A percentile compares a stretch with the other conserved stretches of the same genome.
Evolutionary conservation across 2,329 filamentous ascomycete genomes (phyloP).

Genomic region (Epichloe typhina): DNA sequence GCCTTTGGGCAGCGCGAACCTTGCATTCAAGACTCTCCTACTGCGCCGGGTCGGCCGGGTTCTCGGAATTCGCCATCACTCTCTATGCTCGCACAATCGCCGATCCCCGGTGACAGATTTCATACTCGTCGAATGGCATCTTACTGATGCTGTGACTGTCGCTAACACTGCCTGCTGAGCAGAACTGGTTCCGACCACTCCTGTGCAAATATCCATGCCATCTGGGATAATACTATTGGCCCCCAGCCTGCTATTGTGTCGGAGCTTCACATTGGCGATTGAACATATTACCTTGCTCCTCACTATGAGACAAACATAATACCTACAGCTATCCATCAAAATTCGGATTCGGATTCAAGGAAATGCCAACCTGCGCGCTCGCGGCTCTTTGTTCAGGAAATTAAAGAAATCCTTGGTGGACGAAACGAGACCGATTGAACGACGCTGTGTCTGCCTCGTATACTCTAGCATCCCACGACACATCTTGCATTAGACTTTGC

Average conservation of each 20-base stretch:
- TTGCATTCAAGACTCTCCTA: conserved; percentile 47
- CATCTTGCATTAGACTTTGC: neutral
- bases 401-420: neutral
- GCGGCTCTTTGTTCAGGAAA: neutral
- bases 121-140: conserved; percentile 50
- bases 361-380: neutral
- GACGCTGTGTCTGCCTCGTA: neutral
- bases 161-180: conserved; percentile 15
- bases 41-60: conserved; percentile 32
- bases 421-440: neutral
- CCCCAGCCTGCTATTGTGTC: conserved; percentile 1
- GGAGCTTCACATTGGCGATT: neutral
- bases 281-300: neutral
- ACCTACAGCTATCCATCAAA: neutral
- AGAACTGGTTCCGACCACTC: conserved; percentile 9
- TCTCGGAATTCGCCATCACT: conserved; percentile 24
- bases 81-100: conserved; percentile 33
- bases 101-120: conserved; percentile 33
- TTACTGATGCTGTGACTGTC: conserved; percentile 31
- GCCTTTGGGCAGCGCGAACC: conserved; percentile 69
- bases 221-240: neutral
- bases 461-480: neutral
- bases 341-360: neutral
- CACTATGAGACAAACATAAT: neutral
- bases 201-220: conserved; percentile 13